Evolutionary conservation across 1,284 basidiomycete genomes (phyloP), one percentile per base, ranked within the genome.

Genomic region (Tetrapyrgos nigripes): DNA sequence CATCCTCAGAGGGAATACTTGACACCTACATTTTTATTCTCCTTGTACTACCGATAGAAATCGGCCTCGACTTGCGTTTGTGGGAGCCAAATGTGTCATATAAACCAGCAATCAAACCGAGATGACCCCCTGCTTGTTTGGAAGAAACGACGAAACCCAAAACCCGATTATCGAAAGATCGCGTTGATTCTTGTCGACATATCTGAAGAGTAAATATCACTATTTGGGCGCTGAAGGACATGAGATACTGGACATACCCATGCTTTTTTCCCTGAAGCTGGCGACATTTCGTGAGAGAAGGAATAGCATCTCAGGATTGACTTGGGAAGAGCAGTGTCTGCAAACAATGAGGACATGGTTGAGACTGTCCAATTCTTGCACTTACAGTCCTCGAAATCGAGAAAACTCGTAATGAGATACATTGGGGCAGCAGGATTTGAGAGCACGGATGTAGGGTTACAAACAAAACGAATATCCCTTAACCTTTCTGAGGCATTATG

Each of bases 381-480:
- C 84, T 64, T 70, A 90, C 89, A 88, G 60, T 87, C 80, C 45
- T 80, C 81, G 51, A 86, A 85, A 59, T 90, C 82, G 27, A 89
- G 68, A 62, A 80, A 84, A 50, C 78, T 81, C 23, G 80, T 77
- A 5, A 81, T 76, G 2, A 92, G 69, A 65, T 83, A 83, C 19
- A 85, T 66, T 60, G 65, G 68, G 3, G 55, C 28, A 9, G 52
- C 17, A n/a, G 19, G 27, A 13, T 58, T 62, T 37, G 51, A 37
- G 29, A 37, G 14, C 50, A 29, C 24, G 49, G 33, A 43, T 10
- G 66, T 57, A n/a, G 62, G 64, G 24, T 57, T 47, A 33, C 62
- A 50, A 31, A 64, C 46, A 50, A 67, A 66, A 28, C 56, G 62
- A 19, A 66, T 60, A 53, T 70, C 71, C 9, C 57, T 54, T 35